Conservation (phyloP, 2,329 filamentous ascomycete genomes). For the Xylaria arbuscula region DNA sequence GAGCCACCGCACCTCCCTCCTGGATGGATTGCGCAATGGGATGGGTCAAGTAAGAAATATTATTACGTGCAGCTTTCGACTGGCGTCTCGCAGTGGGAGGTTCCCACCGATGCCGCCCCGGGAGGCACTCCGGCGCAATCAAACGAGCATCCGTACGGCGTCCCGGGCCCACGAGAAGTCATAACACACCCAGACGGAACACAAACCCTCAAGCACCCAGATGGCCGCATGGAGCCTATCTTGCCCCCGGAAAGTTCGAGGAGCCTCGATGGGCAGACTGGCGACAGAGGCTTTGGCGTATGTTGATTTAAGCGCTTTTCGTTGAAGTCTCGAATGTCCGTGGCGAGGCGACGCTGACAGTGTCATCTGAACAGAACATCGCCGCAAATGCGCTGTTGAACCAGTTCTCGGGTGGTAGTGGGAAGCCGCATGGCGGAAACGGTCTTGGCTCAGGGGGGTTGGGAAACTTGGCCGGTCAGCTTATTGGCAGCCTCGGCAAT, state of each 20-base stretch:
- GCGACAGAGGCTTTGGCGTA: constrained; percentile 74
- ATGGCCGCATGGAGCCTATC: constrained; percentile 70
- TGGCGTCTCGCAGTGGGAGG: constrained; percentile 79
- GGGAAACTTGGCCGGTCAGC: constrained; percentile 60
- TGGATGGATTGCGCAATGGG: constrained; percentile 78
- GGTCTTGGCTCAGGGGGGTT: constrained; percentile 54
- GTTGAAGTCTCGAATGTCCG: constrained; percentile 32
- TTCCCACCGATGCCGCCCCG: constrained; percentile 72
- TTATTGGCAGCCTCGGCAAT: constrained; percentile 50
- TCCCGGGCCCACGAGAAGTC: constrained; percentile 62
- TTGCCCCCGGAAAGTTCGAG: constrained; percentile 62
- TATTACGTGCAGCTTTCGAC: constrained; percentile 80
- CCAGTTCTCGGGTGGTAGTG: constrained; percentile 58
- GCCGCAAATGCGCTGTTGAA: constrained; percentile 67
- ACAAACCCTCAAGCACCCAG: constrained; percentile 69
- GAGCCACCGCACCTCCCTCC: constrained; percentile 69
- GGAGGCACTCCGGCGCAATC: constrained; percentile 68
- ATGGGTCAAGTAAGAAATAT: constrained; percentile 71
- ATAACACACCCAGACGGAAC: constrained; percentile 72
- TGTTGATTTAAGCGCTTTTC: constrained; percentile 50
- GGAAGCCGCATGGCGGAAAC: constrained; percentile 54
- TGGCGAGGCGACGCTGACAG: constrained; percentile 42
- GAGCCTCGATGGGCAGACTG: constrained; percentile 61
- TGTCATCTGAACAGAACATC: constrained; percentile 59
- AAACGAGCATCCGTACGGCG: constrained; percentile 71